Evolutionary conservation across 768 basidiomycete species (phyloP), one percentile per base, ranked within the genome.

Genomic region (Boletus subparvulus): DNA sequence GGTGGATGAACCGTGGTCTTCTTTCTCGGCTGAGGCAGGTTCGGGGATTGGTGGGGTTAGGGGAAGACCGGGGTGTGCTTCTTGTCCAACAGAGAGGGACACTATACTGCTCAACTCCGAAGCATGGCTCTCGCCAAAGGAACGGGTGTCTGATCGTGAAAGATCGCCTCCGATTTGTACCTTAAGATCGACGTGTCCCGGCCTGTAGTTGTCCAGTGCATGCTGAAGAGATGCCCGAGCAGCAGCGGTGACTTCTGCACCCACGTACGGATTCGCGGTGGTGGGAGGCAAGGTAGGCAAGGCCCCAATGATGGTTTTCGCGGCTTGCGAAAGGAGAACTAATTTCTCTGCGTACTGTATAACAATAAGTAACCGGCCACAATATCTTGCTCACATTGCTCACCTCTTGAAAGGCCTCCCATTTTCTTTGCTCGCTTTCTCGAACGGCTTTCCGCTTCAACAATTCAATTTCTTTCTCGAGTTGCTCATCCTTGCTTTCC

Each of bases 51-150:
- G 80, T 12, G 83, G 77, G 1, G 80, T 77, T 40, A 78, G 24
- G 3, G 79, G 72, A n/a, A 78, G 66, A 45, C 69, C 69, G 19
- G 75, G 73, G 54, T 75, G 72, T 46, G 59, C 62, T 37, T 61
- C 49, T 26, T 64, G 58, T 28, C 60, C 64, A 6, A 61, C 54
- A 24, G 66, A 60, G 0, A 69, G 66, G 13, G 78, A 67, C 47
- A 73, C 72, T 50, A 91, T 84, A 61, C 75, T 78, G 17, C 80
- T 80, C 36, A 94, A 77, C 72, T 93, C 92, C 36, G 74, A 78
- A 0, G 87, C 88, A 64, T 94, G 92, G 39, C 85, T 92, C 71
- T 87, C 88, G 19, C 92, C 92, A 66, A 94, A 94, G 71, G 88
- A 91, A 54, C 82, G 82, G 0, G 88, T 89, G 64, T 93, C 88